phyloP scores from a whole-genome alignment of 2,329 filamentous ascomycete genomes.

The Anisogramma anomala region DNA sequence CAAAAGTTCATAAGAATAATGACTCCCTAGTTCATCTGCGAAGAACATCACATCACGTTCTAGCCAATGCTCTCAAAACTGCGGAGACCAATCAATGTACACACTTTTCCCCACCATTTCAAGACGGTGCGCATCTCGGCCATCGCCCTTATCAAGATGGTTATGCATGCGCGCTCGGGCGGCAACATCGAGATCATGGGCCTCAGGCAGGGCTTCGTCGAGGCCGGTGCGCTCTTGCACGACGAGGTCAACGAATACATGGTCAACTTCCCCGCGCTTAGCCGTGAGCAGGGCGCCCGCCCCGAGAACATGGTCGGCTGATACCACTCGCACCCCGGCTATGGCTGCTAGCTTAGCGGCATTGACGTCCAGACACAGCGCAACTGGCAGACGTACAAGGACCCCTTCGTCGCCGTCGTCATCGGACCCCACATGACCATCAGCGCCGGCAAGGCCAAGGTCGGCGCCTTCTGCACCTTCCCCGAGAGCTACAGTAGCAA shows the following conservation, averaged over 20 bases:
- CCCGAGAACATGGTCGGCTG: constrained; percentile 91
- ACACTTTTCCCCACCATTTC: too few species aligned
- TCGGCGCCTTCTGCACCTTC: constrained; percentile 90
- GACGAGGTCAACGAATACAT: constrained; percentile 96
- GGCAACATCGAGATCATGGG: constrained; percentile 94
- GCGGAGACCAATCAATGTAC: too few species aligned
- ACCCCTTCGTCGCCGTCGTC: constrained; percentile 91
- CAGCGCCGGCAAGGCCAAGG: constrained; percentile 88
- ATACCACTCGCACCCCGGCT: constrained; percentile 97
- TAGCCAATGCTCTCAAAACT: too few species aligned
- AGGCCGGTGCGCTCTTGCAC: constrained; percentile 73
- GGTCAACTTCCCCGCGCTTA: constrained; percentile 68
- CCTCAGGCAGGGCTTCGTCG: constrained; percentile 90
- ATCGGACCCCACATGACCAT: constrained; percentile 95
- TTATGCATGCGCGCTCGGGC: constrained; percentile 95
- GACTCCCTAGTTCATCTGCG: too few species aligned
- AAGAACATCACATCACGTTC: too few species aligned
- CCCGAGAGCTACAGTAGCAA: constrained; percentile 66
- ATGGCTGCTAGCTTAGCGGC: constrained; percentile 94
- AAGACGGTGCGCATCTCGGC: constrained; percentile 88
- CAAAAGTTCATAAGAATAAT: too few species aligned
- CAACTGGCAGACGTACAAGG: constrained; percentile 73
- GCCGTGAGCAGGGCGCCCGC: constrained; percentile 57
- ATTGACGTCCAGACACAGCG: constrained; percentile 88
- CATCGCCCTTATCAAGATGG: constrained; percentile 94